Evolutionary conservation across 805 yeast genomes (phyloP), one percentile per base, ranked within the genome.

Genomic region (Candida hungchunana): DNA sequence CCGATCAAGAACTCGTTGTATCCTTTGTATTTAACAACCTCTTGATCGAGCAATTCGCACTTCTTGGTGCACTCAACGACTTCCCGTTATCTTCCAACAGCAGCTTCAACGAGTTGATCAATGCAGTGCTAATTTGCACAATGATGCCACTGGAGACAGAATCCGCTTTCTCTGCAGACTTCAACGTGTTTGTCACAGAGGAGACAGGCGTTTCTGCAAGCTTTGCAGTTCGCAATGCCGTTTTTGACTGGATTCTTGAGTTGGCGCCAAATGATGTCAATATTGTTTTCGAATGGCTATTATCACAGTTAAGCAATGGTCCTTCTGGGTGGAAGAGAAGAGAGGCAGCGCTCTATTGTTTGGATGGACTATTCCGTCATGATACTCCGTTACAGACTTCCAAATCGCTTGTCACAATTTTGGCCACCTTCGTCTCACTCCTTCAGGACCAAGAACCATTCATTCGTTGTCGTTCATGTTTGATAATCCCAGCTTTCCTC

Each of bases 131-230:
- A 8, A 36, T 32, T 2, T 37, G 45, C 4, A 26, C 48, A 11
- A 36, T 42, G 12, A 14, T 48, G 4, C 46, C 56, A 7, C 39
- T 49, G 1, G 69, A 64, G 5, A 57, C 63, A 0, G 71, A 66
- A 23, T 70, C 68, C 5, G 44, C 43, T n/a, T 84, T 80, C 68
- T 55, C 58, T 4, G 64, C 62, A 2, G 89, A 88, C 51, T 72
- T 77, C 51, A 86, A 88, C 50, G 59, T 57, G 4, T 87, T 76
- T 55, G 83, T 86, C 6, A 73, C 88, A 3, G 81, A 76, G 23
- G 88, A 84, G 38, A 68, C 85, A 2, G 96, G 87, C 2, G 66
- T 88, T 21, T 62, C 79, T 0, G 62, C 79, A 0, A 73, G 71
- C 5, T 58, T 60, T 8, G 58, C 71, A 2, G 71, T 79, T 1